Evolutionary conservation across 768 basidiomycete genomes (phyloP).

Genomic region (Boletus bicolor): DNA sequence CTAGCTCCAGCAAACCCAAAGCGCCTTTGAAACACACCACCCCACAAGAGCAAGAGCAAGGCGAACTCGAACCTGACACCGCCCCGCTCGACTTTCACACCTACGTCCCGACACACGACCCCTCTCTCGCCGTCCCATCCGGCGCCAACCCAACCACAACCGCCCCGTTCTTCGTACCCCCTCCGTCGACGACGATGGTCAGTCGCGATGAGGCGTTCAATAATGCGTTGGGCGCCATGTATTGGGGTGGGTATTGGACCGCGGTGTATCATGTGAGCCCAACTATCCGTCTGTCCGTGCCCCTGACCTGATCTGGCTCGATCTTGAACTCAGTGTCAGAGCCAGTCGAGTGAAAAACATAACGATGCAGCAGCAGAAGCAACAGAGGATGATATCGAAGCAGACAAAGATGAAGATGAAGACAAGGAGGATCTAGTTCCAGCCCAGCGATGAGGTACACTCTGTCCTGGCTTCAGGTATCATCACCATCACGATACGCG

Average conservation of each 20-base stretch:
- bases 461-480: not conserved
- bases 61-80: constrained; percentile 45
- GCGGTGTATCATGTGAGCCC: constrained; percentile 73
- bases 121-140: constrained; percentile 45
- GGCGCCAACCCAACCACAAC: constrained; percentile 8
- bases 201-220: constrained; percentile 74
- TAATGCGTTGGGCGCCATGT: constrained; percentile 74
- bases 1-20: constrained; percentile 6
- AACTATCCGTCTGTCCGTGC: not conserved
- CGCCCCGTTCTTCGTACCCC: constrained; percentile 29
- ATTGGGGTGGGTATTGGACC: constrained; percentile 88
- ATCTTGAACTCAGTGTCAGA: constrained; percentile 32
- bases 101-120: constrained; percentile 67
- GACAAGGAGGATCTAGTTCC: constrained; percentile 21
- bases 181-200: constrained; percentile 39
- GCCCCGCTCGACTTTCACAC: constrained; percentile 66
- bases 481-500: not conserved
- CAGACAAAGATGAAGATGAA: constrained; percentile 19
- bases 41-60: not conserved
- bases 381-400: constrained; percentile 28
- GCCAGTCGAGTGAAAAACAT: constrained; percentile 18
- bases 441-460: constrained; percentile 22
- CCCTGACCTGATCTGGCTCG: not conserved
- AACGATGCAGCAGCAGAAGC: constrained; percentile 25
- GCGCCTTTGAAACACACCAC: not conserved